These are phyloP conservation scores for Lathyrus sativus DNA, from an alignment of 306 rosid genomes.

Conservation along the genomic window DNA sequence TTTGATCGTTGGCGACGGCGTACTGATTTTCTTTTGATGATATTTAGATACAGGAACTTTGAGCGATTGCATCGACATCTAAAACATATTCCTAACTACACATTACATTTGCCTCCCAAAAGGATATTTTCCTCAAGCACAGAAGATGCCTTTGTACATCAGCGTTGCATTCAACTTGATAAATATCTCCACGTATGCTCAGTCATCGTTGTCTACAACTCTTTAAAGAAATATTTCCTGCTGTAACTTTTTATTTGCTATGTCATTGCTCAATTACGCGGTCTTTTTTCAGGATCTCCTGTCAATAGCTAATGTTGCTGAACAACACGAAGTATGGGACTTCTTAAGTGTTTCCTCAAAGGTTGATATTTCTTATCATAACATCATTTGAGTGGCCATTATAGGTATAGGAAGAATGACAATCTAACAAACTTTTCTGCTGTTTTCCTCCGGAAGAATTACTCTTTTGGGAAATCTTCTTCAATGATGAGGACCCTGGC, in stretches of 20 bases:
- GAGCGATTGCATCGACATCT: constrained; percentile 94
- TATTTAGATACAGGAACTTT: constrained; percentile 87
- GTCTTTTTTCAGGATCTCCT: constrained; percentile 68
- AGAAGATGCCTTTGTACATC: constrained; percentile 96
- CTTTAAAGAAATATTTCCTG: constrained; percentile 24
- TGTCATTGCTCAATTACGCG: constrained; percentile 34
- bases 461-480: constrained; percentile 91
- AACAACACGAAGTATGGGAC: constrained; percentile 99
- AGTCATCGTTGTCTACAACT: constrained; percentile 32
- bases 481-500: constrained; percentile 94
- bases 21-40: constrained; percentile 26
- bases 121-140: constrained; percentile 97
- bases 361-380: constrained; percentile 51
- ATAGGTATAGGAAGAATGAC: constrained; percentile 3
- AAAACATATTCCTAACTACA: constrained; percentile 88
- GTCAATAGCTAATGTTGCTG: constrained; percentile 92
- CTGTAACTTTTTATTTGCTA: constrained; percentile 8
- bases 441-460: constrained; percentile 55
- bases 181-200: constrained; percentile 80
- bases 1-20: constrained; percentile 24
- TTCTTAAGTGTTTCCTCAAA: constrained; percentile 88
- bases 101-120: constrained; percentile 90
- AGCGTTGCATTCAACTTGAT: constrained; percentile 91
- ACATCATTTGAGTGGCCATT: constrained; percentile 12
- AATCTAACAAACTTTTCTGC: constrained; percentile 28